Percentiles rank a stretch among this genome's conserved stretches.
Conservation (phyloP, 306 rosid genomes). For the Medicago truncatula region MtrunA17r5.0-ANR NC_053042.1:54492001-54492500, state of each 20-base stretch:
- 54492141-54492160: background rate
- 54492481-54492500: background rate
- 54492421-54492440: too few species aligned
- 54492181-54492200: background rate
- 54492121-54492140: conserved; percentile 4
- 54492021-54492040: background rate
- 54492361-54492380: too few species aligned
- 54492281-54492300: background rate
- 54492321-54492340: background rate
- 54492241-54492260: background rate
- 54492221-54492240: background rate
- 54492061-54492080: background rate
- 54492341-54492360: background rate
- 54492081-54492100: background rate
- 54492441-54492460: background rate
- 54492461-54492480: background rate
- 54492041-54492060: too few species aligned
- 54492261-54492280: background rate
- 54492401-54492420: too few species aligned
- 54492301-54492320: background rate
- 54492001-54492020: background rate
- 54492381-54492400: too few species aligned
- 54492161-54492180: background rate
- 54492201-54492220: background rate
- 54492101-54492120: background rate